phyloP scores from a whole-genome alignment of 305 asterid genomes.

The Fraxinus platypoda region DNA sequence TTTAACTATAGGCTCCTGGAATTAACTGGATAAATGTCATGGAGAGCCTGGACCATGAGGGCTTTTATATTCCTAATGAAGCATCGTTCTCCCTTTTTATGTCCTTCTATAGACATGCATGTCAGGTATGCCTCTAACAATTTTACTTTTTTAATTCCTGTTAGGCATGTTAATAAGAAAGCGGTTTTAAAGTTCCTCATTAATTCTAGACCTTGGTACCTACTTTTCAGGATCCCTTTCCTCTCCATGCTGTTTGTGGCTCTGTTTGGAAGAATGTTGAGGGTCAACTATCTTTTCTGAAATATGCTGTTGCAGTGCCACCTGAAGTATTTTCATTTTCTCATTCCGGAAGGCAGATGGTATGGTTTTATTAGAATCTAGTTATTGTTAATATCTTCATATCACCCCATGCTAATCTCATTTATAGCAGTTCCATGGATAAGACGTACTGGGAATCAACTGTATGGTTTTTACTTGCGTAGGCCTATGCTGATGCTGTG shows the following conservation, averaged over 20 bases:
- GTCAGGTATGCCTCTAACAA: constrained; percentile 57
- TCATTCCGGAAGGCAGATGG: constrained; percentile 74
- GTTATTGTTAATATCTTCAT: constrained; percentile 16
- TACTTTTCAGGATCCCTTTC: constrained; percentile 74
- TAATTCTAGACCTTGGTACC: not conserved
- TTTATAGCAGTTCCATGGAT: not conserved
- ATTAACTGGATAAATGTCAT: constrained; percentile 71
- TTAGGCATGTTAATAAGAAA: not conserved
- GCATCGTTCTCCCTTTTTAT: constrained; percentile 83
- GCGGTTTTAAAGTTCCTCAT: not conserved
- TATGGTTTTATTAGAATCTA: constrained; percentile 31
- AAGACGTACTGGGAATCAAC: not conserved
- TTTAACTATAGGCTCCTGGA: constrained; percentile 64
- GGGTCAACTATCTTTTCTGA: constrained; percentile 92
- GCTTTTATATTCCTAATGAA: constrained; percentile 70
- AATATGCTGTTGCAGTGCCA: constrained; percentile 70
- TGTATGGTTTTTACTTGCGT: constrained; percentile 26
- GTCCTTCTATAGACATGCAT: constrained; percentile 69
- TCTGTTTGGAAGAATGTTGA: constrained; percentile 92
- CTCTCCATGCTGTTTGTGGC: constrained; percentile 88
- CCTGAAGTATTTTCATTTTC: constrained; percentile 88
- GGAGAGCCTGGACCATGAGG: constrained; percentile 91
- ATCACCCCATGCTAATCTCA: not conserved
- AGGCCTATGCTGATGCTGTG: constrained; percentile 64
- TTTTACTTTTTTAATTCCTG: constrained; percentile 2